These are phyloP conservation scores for Cadophora sp. DNA, from an alignment of 2,329 filamentous ascomycete genomes.

Conservation along the genomic window DNA sequence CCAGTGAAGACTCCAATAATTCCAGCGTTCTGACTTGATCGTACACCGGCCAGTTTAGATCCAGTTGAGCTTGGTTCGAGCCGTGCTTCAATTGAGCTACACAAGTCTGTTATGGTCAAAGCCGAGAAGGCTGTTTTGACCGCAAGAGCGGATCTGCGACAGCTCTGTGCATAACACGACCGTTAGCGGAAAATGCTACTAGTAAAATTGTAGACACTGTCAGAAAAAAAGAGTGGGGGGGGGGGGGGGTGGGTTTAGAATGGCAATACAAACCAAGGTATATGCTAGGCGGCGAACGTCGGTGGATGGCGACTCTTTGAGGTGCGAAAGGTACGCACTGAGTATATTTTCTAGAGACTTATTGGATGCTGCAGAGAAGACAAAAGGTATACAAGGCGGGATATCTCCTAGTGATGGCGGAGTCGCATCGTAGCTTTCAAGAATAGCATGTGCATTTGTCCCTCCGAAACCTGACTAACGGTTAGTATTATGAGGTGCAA, in stretches of 20 bases:
- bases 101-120: not conserved
- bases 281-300: not conserved
- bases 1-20: constrained; percentile 32
- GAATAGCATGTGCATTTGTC: constrained; percentile 53
- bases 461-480: constrained; percentile 49
- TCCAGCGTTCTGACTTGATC: not conserved
- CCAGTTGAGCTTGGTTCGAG: not conserved
- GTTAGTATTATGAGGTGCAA: not conserved
- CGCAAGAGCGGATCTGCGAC: not conserved
- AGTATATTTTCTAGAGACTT: not conserved
- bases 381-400: constrained; percentile 29
- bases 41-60: not conserved
- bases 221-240: too few species aligned
- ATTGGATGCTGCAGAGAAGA: constrained; percentile 27
- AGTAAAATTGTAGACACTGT: not conserved
- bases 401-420: not conserved
- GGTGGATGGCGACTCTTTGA: not conserved
- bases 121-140: not conserved
- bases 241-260: not conserved
- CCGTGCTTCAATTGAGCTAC: not conserved
- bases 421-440: constrained; percentile 45
- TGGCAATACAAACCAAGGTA: not conserved
- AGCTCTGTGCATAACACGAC: not conserved
- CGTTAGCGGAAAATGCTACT: not conserved
- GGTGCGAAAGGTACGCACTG: not conserved